These are phyloP conservation scores for Pyrus communis DNA, from an alignment of 306 rosid species.

Conservation along the genomic window DNA sequence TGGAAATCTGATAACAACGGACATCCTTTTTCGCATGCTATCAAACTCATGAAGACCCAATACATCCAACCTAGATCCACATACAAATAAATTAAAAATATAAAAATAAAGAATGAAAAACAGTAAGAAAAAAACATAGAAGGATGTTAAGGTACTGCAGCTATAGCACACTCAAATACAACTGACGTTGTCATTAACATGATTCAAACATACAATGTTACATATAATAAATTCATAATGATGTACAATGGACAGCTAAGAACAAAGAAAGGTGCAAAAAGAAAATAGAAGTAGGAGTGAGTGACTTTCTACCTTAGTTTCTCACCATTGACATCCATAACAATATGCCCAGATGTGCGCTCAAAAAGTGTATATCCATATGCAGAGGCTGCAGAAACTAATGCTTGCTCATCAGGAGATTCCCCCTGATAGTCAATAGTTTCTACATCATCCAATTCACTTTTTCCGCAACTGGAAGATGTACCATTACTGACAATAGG, in stretches of 20 bases:
- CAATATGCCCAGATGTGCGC: conserved; percentile 97
- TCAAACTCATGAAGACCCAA: conserved; percentile 98
- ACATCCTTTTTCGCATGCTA: conserved; percentile 93
- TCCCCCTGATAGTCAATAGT: conserved; percentile 84
- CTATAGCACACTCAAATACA: neutral
- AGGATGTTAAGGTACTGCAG: neutral
- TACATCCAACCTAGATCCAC: conserved; percentile 74
- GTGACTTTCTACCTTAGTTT: conserved; percentile 73
- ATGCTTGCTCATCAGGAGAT: conserved; percentile 98
- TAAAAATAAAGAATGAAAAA: neutral
- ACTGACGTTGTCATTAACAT: neutral
- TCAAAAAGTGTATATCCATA: conserved; percentile 94
- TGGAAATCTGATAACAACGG: conserved; percentile 87
- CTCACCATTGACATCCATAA: conserved; percentile 81
- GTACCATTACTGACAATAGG: conserved; percentile 45
- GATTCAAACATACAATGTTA: neutral
- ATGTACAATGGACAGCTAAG: neutral
- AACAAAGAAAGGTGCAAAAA: neutral
- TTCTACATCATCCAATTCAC: conserved; percentile 31
- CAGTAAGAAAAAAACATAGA: neutral
- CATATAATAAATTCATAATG: neutral
- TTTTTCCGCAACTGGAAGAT: conserved; percentile 31
- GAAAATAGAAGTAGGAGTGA: conserved; percentile 25
- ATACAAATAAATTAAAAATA: neutral
- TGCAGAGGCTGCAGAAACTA: conserved; percentile 89